Evolutionary conservation across 2,329 filamentous ascomycete genomes (phyloP), one percentile per base, ranked within the genome.

Genomic region (Endoconidiophora laricicola): DNA sequence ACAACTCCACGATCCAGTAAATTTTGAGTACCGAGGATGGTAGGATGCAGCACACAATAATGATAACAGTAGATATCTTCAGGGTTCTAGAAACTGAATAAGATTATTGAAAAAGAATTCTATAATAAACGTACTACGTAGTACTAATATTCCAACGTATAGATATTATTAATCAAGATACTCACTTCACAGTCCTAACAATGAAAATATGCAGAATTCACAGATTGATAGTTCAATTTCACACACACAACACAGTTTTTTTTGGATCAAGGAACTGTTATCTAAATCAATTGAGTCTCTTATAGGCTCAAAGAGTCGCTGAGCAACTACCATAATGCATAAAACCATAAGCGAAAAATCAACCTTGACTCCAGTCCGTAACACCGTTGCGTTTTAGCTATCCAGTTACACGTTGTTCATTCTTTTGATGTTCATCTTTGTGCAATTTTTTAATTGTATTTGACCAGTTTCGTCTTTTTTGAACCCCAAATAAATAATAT

Each of bases 311-410:
- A 48, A 42, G 33, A 43, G 23, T 37, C 48, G 43, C 22, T 46
- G 36, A 36, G 38, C 36, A 46, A 49, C 48, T 44, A 44, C 43
- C 20, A 41, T 46, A 45, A 42, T 14, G 16, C 12, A 33, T 22
- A 46, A 50, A 41, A n/a, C 26, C 26, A 39, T 3, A 50, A 36
- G 18, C 18, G 12, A 26, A 43, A 50, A 51, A 51, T 51, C 44
- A 50, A 46, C 36, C 49, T 33, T 46, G 43, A 50, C 43, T 40
- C 49, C 43, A 46, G 49, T 50, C 49, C 49, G 43, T 50, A 40
- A 44, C 26, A 33, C 20, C 23, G 16, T 44, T 38, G 44, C 36
- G 24, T 46, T 42, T 37, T 48, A 18, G 40, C 26, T 40, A 18
- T 44, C 46, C 23, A 43, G 37, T 52, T 52, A 47, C 41, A 48